These are phyloP conservation scores for Pilasporangium apinafurcum DNA, from an alignment of 352 stramenopile genomes.

Conservation along the genomic window DNA sequence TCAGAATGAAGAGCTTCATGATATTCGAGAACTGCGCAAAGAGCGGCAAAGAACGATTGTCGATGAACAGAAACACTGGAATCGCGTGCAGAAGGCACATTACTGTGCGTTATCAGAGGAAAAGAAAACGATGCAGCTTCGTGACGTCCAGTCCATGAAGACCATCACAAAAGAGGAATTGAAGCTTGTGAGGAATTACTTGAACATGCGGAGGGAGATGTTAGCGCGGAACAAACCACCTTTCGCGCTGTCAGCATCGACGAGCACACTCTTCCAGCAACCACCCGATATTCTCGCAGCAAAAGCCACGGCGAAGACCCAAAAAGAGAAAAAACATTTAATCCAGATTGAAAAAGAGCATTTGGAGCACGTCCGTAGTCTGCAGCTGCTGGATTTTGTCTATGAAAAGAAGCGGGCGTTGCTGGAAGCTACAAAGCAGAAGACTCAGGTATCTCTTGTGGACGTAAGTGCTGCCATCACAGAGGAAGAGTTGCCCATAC, in stretches of 20 bases:
- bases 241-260: conserved; percentile 57
- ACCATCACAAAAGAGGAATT: conserved; percentile 42
- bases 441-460: conserved; percentile 45
- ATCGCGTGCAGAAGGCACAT: conserved; percentile 39
- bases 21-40: conserved; percentile 29
- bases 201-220: conserved; percentile 32
- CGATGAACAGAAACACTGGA: conserved; percentile 40
- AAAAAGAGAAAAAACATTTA: conserved; percentile 28
- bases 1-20: conserved; percentile 53
- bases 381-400: conserved; percentile 68
- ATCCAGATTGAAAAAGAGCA: conserved; percentile 48
- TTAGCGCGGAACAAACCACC: conserved; percentile 37
- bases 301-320: conserved; percentile 44
- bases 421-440: conserved; percentile 33
- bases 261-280: conserved; percentile 59
- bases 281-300: conserved; percentile 62
- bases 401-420: conserved; percentile 56
- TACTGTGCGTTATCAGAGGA: conserved; percentile 48
- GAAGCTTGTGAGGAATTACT: conserved; percentile 30
- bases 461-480: conserved; percentile 27
- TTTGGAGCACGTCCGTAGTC: conserved; percentile 54
- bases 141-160: conserved; percentile 58
- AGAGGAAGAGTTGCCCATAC: conserved; percentile 21
- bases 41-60: conserved; percentile 37
- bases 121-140: conserved; percentile 21